Evolutionary conservation across 441 rosid species (phyloP), one percentile per base, ranked within the genome.

Genomic region (Dalechampia spathulata): DNA sequence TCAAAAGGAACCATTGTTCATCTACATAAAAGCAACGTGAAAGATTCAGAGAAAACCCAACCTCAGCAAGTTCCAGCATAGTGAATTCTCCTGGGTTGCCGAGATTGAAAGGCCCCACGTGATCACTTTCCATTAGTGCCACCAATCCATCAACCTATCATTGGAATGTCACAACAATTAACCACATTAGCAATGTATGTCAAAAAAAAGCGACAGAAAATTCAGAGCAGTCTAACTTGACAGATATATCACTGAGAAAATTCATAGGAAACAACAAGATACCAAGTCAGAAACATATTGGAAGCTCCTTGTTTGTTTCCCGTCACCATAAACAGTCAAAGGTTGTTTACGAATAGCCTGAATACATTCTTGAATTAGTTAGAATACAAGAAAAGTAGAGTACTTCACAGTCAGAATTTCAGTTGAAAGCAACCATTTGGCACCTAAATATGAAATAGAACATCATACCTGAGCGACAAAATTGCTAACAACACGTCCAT

Each of bases 21-120:
- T n/a, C n/a, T 6, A 39, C 10, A 27, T 26, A 45, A 39, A 16
- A 16, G 54, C 20, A 28, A 56, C 56, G 7, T 27, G 15, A 17
- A 30, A 30, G 46, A 43, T 47, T 32, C n/a, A n/a, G n/a, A 38
- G 52, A 37, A 66, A 39, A 55, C 57, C 83, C 68, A 70, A 92
- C 96, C 96, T 92, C 91, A 39, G 97, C 96, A 60, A 92, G 93
- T 68, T 92, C 99, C 51, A 92, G 79, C 99, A 92, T 92, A 41
- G 97, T 92, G 75, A 92, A 92, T 65, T 92, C 99, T 70, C 99
- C 99, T 30, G 99, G 97, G 69, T 92, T 92, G 55, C 97, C 97
- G 44, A 89, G 85, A 70, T 92, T 92, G 75, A 92, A 92, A 20
- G 99, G 96, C 41, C 97, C 99, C n/a, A 89, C 79, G 36, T 86